A percentile compares a stretch with the other conserved stretches of the same genome.
phyloP scores from a whole-genome alignment of 2,329 filamentous ascomycete species.

The Trichoderma guizhouense region DNA sequence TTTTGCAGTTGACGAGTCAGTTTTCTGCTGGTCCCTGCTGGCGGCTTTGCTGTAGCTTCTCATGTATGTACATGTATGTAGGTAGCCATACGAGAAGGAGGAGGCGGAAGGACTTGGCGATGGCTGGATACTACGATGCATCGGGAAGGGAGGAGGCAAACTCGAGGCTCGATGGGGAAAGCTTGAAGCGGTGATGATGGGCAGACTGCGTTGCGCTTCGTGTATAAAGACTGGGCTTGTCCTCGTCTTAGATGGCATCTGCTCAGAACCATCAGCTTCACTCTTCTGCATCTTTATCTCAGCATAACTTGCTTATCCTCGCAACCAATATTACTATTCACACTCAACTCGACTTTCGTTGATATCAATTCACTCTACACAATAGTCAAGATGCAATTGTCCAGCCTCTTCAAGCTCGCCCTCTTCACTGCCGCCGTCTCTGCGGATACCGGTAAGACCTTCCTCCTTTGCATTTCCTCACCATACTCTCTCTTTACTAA shows the following conservation, averaged over 20 bases:
- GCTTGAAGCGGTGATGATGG: background rate
- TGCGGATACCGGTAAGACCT: slow-evolving; percentile 33
- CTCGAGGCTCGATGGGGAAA: background rate
- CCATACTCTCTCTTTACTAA: slow-evolving; percentile 16
- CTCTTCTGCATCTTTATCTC: background rate
- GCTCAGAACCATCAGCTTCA: slow-evolving; percentile 9
- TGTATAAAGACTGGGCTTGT: background rate
- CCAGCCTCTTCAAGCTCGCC: slow-evolving; percentile 39
- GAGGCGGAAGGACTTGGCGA: slow-evolving; percentile 6
- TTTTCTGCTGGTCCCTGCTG: background rate
- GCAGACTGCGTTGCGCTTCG: background rate
- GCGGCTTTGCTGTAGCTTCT: background rate
- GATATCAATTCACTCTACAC: background rate
- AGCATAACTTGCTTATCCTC: background rate
- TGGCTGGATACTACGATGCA: slow-evolving; percentile 8
- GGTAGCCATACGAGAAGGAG: background rate
- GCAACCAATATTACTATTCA: background rate
- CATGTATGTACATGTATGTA: background rate
- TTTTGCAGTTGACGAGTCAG: background rate
- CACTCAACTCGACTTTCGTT: background rate
- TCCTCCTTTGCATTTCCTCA: background rate
- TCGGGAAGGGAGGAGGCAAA: slow-evolving; percentile 1
- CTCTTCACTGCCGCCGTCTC: slow-evolving; percentile 36
- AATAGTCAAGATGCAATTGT: slow-evolving; percentile 42
- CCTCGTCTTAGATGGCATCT: background rate